Percentiles rank a stretch among this genome's conserved stretches.
Conservation (phyloP, 345 rosid genomes). For the Citrus medica region DNA sequence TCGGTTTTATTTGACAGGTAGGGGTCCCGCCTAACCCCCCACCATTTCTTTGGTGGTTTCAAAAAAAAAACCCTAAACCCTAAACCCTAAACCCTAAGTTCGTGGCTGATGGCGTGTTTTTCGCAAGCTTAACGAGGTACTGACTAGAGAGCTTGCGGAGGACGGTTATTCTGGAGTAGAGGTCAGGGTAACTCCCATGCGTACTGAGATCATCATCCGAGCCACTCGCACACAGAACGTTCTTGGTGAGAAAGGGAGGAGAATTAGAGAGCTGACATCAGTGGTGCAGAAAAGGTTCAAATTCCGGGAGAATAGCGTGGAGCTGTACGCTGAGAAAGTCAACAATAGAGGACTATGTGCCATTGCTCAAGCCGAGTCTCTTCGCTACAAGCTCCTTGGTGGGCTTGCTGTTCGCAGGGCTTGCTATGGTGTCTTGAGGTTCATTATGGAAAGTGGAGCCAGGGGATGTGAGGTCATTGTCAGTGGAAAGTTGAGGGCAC, state of each 20-base stretch:
- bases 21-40: too few species aligned
- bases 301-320: constrained; percentile 76
- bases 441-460: constrained; percentile 86
- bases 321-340: constrained; percentile 87
- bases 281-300: constrained; percentile 82
- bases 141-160: constrained; percentile 80
- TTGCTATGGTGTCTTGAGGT: constrained; percentile 84
- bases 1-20: too few species aligned
- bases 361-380: constrained; percentile 91
- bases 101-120: constrained; percentile 82
- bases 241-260: constrained; percentile 89
- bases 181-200: constrained; percentile 84
- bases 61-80: too few species aligned
- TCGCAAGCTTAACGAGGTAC: constrained; percentile 77
- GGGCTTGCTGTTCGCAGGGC: constrained; percentile 96
- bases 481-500: constrained; percentile 88
- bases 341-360: constrained; percentile 84
- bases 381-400: constrained; percentile 89
- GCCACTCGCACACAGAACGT: constrained; percentile 91
- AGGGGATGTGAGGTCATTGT: constrained; percentile 82
- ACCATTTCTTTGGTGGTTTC: too few species aligned
- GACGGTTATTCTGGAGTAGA: constrained; percentile 95
- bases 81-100: constrained; percentile 31
- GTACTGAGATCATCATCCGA: constrained; percentile 81
- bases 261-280: constrained; percentile 90